These are phyloP conservation scores for Aspergillus uvarum DNA, from an alignment of 2,329 filamentous ascomycete species.

Conservation along the genomic window DNA sequence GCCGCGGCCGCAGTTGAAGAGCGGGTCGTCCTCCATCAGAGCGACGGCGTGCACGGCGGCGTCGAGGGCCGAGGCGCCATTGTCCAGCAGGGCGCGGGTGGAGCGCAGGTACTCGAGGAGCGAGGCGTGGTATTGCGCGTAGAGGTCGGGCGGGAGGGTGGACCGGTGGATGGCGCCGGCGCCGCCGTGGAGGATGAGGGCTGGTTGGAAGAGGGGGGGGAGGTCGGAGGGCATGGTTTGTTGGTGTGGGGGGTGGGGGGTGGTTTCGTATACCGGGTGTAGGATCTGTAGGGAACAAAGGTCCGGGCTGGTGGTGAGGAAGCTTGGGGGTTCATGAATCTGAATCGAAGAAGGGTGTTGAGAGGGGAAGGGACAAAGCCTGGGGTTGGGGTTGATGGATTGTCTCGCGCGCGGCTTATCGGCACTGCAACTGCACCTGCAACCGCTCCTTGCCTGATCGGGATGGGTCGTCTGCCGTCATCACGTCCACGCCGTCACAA, in stretches of 20 bases:
- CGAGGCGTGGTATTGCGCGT: slow-evolving; percentile 58
- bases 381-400: too few relatives aligned
- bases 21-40: slow-evolving; percentile 72
- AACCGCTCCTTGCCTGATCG: not conserved
- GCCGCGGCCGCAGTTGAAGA: slow-evolving; percentile 83
- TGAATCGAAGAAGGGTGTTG: too few relatives aligned
- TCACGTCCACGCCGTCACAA: too few relatives aligned
- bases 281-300: too few relatives aligned
- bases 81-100: slow-evolving; percentile 42
- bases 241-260: too few relatives aligned
- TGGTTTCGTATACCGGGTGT: not conserved
- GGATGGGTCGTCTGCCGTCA: not conserved
- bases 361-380: too few relatives aligned
- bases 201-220: slow-evolving; percentile 46
- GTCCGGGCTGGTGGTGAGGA: too few relatives aligned
- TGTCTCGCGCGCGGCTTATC: too few relatives aligned
- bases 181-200: slow-evolving; percentile 70
- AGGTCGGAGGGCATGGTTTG: not conserved
- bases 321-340: too few relatives aligned
- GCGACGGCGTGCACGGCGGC: slow-evolving; percentile 73
- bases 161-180: slow-evolving; percentile 67
- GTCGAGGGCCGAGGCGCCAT: slow-evolving; percentile 63
- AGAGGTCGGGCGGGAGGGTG: slow-evolving; percentile 59
- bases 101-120: slow-evolving; percentile 61
- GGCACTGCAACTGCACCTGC: too few relatives aligned